Conservation (phyloP, 129 eudicot species). For the Tagetes erecta region DNA sequence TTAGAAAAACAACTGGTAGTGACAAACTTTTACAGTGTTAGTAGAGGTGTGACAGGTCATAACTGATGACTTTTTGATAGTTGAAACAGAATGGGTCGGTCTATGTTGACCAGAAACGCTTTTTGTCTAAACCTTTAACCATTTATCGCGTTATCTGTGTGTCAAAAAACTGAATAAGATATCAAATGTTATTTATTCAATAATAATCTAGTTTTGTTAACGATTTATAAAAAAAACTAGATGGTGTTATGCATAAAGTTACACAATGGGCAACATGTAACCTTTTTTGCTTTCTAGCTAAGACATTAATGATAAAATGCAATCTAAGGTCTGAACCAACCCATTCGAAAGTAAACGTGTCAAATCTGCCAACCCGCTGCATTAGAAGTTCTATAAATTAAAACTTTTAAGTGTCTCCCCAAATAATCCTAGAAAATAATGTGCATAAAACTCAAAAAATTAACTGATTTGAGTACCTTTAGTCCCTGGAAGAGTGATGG, state of each 20-base stretch:
- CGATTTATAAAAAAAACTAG: background rate
- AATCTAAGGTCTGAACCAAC: background rate
- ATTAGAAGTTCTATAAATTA: background rate
- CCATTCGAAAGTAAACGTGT: background rate
- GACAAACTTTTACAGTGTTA: background rate
- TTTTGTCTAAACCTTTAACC: background rate
- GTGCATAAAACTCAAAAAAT: slow-evolving; percentile 3
- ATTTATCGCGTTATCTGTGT: background rate
- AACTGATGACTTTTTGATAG: background rate
- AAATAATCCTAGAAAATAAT: slow-evolving; percentile 11
- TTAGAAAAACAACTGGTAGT: background rate
- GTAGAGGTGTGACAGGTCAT: background rate
- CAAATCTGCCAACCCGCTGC: background rate
- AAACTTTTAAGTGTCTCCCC: slow-evolving; percentile 17
- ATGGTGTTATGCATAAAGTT: background rate
- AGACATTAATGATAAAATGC: background rate
- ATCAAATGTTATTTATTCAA: background rate
- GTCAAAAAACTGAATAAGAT: background rate
- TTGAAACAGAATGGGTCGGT: background rate
- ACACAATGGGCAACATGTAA: background rate
- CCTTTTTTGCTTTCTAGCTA: background rate
- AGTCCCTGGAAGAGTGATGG: slow-evolving; percentile 30
- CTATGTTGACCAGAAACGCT: background rate
- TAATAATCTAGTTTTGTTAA: background rate
- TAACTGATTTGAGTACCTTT: slow-evolving; percentile 26